Conservation (phyloP, 495 filamentous ascomycete species). For the Rusavskia elegans region DNA sequence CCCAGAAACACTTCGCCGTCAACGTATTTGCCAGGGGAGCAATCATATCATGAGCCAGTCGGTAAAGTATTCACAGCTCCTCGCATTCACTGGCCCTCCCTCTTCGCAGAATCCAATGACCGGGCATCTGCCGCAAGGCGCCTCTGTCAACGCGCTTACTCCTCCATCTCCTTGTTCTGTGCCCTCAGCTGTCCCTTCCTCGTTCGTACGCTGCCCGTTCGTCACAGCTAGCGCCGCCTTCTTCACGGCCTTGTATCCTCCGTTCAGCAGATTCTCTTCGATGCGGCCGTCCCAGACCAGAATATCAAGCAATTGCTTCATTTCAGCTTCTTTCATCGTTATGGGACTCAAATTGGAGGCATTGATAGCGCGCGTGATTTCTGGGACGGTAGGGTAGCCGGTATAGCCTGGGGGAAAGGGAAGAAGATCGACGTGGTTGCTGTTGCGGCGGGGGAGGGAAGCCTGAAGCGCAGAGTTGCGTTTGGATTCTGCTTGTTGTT, state of each 20-base stretch:
- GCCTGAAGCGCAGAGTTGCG: background rate
- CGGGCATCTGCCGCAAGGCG: conserved; percentile 81
- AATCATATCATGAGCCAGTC: conserved; percentile 45
- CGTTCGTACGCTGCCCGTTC: conserved; percentile 12
- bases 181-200: conserved; percentile 21
- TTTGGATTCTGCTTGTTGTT: background rate
- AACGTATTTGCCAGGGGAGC: too few relatives aligned
- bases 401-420: conserved; percentile 54
- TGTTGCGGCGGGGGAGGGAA: background rate
- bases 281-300: conserved; percentile 68
- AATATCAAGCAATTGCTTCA: conserved; percentile 68
- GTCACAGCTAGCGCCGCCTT: conserved; percentile 11
- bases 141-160: conserved; percentile 62
- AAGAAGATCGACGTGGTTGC: conserved; percentile 17
- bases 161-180: conserved; percentile 18
- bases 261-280: conserved; percentile 31
- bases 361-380: conserved; percentile 58
- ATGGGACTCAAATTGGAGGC: conserved; percentile 38
- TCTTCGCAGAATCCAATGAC: conserved; percentile 88
- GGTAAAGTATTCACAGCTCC: conserved; percentile 79
- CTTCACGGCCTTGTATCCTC: conserved; percentile 33
- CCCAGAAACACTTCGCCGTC: too few relatives aligned
- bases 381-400: conserved; percentile 58
- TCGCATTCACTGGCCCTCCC: conserved; percentile 73
- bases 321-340: conserved; percentile 43